A percentile compares a stretch with the other conserved stretches of the same genome.
Evolutionary conservation across 1,139 yeast genomes (phyloP).

Genomic region (Debaryomyces robertsiae): DNA sequence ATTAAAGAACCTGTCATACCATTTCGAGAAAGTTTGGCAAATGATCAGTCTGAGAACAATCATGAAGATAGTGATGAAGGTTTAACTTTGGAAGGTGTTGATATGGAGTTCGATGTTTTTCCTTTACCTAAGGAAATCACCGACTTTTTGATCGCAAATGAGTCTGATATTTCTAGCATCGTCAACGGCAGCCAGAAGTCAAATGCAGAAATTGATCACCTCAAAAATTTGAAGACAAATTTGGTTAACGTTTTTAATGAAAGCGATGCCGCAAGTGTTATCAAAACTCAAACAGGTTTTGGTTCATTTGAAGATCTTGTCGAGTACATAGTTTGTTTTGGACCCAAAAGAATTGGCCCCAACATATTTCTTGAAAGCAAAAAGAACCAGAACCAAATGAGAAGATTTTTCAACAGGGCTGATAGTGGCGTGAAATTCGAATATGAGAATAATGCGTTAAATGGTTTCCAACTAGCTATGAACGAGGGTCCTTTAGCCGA

Average conservation of each 20-base stretch:
- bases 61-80: constrained; percentile 19
- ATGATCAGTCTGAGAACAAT: constrained; percentile 24
- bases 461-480: constrained; percentile 85
- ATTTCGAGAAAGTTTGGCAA: constrained; percentile 79
- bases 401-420: constrained; percentile 24
- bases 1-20: constrained; percentile 95
- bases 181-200: constrained; percentile 17
- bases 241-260: constrained; percentile 35
- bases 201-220: constrained; percentile 18
- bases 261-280: constrained; percentile 11
- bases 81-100: constrained; percentile 47
- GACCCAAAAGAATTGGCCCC: constrained; percentile 77
- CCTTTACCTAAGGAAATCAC: constrained; percentile 61
- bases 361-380: constrained; percentile 68
- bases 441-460: constrained; percentile 67
- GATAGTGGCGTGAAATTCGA: constrained; percentile 33
- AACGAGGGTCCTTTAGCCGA: constrained; percentile 86
- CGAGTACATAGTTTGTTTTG: constrained; percentile 64
- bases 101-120: constrained; percentile 50
- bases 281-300: constrained; percentile 22
- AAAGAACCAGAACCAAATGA: constrained; percentile 25
- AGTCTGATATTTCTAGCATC: constrained; percentile 32
- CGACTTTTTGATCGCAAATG: constrained; percentile 52
- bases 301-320: constrained; percentile 28
- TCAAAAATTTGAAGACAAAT: constrained; percentile 31